Percentiles rank a stretch among this genome's conserved stretches.
Conservation (phyloP, 2,329 filamentous ascomycete species). For the Volutella citrinella region DNA sequence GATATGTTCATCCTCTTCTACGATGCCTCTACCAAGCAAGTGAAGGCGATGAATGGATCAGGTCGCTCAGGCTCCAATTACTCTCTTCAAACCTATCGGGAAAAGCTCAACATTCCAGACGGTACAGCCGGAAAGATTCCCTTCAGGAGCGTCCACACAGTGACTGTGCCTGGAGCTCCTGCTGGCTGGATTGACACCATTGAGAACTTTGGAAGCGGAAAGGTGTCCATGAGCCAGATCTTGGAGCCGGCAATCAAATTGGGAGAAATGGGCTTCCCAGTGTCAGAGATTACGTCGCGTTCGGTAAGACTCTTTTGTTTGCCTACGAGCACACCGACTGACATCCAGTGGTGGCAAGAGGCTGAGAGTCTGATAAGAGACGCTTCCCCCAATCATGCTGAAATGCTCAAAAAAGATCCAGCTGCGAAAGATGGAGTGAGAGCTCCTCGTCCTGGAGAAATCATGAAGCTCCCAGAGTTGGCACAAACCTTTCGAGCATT, state of each 20-base stretch:
- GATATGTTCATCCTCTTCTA: slow-evolving; percentile 97
- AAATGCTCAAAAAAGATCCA: slow-evolving; percentile 81
- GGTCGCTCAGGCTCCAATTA: slow-evolving; percentile 73
- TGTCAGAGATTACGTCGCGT: slow-evolving; percentile 72
- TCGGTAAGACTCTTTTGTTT: slow-evolving; percentile 65
- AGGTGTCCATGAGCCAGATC: slow-evolving; percentile 71
- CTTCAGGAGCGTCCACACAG: slow-evolving; percentile 71
- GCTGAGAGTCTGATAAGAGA: slow-evolving; percentile 61
- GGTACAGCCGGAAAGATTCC: slow-evolving; percentile 63
- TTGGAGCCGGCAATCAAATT: slow-evolving; percentile 80
- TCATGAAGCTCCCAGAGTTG: slow-evolving; percentile 82
- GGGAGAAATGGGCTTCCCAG: slow-evolving; percentile 85
- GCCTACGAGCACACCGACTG: too few species aligned
- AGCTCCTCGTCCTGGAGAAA: slow-evolving; percentile 75
- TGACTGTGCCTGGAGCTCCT: slow-evolving; percentile 85
- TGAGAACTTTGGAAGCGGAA: slow-evolving; percentile 85
- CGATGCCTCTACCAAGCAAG: slow-evolving; percentile 75
- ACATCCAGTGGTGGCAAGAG: slow-evolving; percentile 75
- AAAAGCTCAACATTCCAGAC: slow-evolving; percentile 63
- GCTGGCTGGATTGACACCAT: slow-evolving; percentile 92
- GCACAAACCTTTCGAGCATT: slow-evolving; percentile 79
- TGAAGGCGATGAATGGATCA: slow-evolving; percentile 87
- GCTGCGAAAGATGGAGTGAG: slow-evolving; percentile 66
- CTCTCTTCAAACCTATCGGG: slow-evolving; percentile 67
- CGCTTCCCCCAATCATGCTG: slow-evolving; percentile 81